Conservation (phyloP, 73 alveolate species). For the Halteria grandinella region DNA sequence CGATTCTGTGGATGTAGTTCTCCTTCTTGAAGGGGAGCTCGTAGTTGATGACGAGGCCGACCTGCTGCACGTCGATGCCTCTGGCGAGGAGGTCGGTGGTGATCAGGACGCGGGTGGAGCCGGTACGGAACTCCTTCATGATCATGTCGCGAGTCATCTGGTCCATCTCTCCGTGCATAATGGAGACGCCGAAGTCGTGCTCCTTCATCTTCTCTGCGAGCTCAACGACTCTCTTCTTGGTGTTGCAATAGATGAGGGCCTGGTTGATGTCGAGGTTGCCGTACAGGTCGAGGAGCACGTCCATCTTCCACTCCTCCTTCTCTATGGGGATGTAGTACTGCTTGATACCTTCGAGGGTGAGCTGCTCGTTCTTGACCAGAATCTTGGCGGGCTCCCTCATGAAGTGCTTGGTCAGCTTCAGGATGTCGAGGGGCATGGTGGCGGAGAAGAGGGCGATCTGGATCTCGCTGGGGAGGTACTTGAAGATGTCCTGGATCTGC, state of each 20-base stretch:
- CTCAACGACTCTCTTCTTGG: conserved; percentile 75
- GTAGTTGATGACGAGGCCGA: conserved; percentile 84
- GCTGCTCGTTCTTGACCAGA: conserved; percentile 96
- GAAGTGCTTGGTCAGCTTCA: conserved; percentile 88
- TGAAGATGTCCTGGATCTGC: conserved; percentile 83
- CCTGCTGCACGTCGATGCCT: conserved; percentile 95
- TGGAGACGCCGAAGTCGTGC: conserved; percentile 80
- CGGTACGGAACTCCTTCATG: conserved; percentile 83
- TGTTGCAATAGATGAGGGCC: conserved; percentile 88
- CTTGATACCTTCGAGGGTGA: conserved; percentile 96
- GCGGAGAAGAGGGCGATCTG: conserved; percentile 97
- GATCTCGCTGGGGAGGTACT: conserved; percentile 79
- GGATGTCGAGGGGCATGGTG: conserved; percentile 94
- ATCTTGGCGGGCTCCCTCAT: conserved; percentile 84
- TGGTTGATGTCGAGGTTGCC: conserved; percentile 83
- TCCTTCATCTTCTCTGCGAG: conserved; percentile 74
- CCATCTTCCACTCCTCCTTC: conserved; percentile 87
- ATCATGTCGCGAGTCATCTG: conserved; percentile 88
- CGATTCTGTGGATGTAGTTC: conserved; percentile 87
- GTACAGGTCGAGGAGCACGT: conserved; percentile 86
- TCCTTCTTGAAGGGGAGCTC: conserved; percentile 85
- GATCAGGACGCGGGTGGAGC: conserved; percentile 92
- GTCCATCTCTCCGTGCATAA: conserved; percentile 82
- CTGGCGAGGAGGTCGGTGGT: conserved; percentile 98
- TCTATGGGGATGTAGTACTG: conserved; percentile 95